Conservation (phyloP, 2,329 filamentous ascomycete species). For the Calonectria hawksworthii region DNA sequence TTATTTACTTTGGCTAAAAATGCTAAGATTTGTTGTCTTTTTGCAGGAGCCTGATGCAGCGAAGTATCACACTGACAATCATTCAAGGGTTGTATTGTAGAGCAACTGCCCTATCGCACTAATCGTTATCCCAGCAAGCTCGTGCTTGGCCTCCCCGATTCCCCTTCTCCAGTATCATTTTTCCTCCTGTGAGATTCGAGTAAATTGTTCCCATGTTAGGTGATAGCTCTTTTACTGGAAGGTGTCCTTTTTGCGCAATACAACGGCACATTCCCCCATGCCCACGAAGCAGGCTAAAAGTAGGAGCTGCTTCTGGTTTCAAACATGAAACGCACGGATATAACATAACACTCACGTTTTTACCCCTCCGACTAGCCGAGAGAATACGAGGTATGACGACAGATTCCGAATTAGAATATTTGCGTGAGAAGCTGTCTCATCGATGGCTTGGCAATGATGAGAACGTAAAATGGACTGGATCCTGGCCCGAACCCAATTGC, state of each 20-base stretch:
- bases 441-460: neutral
- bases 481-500: neutral
- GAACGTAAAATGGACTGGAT: neutral
- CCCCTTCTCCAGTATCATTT: neutral
- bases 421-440: neutral
- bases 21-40: no score
- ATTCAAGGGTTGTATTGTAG: no score
- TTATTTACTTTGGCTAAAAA: no score
- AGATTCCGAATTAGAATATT: neutral
- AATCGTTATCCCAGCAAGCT: neutral
- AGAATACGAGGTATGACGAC: neutral
- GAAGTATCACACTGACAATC: no score
- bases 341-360: neutral
- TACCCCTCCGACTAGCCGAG: neutral
- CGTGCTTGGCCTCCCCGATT: neutral
- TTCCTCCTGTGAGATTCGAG: neutral
- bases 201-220: neutral
- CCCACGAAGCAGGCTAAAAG: neutral
- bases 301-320: neutral
- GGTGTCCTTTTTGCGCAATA: neutral
- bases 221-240: neutral
- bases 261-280: neutral
- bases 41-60: no score
- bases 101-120: neutral
- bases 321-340: constrained; percentile 1